phyloP scores from a whole-genome alignment of 371 early-diverging fungal species.

The Catenaria anguillulae region DNA sequence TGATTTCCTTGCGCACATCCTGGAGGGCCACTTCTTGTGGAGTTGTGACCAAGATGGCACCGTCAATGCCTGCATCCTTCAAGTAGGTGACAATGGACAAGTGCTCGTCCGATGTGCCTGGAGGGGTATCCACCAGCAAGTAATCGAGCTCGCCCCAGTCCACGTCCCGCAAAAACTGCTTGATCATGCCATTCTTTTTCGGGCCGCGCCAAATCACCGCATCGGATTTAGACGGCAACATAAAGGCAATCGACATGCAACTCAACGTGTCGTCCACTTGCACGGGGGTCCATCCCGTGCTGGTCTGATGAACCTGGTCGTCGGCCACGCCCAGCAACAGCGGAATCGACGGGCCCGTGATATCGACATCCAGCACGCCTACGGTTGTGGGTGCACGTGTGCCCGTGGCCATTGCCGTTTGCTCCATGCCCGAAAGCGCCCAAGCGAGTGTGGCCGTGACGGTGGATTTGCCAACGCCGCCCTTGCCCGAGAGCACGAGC shows the following conservation, averaged over 20 bases:
- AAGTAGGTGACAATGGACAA: conserved; percentile 66
- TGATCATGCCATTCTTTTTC: conserved; percentile 84
- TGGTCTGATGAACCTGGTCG: conserved; percentile 69
- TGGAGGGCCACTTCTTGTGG: conserved; percentile 93
- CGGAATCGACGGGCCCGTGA: conserved; percentile 98
- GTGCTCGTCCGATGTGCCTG: conserved; percentile 98
- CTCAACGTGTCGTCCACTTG: conserved; percentile 76
- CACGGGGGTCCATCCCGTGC: conserved; percentile 78
- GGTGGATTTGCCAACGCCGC: conserved; percentile 96
- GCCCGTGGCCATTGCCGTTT: no score
- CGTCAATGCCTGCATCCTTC: conserved; percentile 61
- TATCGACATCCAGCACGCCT: conserved; percentile 96
- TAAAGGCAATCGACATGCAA: conserved; percentile 92
- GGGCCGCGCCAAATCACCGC: conserved; percentile 99
- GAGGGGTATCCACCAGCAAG: conserved; percentile 96
- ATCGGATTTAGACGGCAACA: conserved; percentile 75
- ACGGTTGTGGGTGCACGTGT: conserved; percentile 27
- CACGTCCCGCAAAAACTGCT: conserved; percentile 93
- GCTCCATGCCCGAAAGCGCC: not conserved
- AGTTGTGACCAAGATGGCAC: conserved; percentile 93
- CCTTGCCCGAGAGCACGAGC: conserved; percentile 96
- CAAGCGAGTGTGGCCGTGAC: conserved; percentile 29
- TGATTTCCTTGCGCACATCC: conserved; percentile 91
- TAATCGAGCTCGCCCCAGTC: conserved; percentile 87
- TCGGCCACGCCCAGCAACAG: conserved; percentile 76